phyloP scores from a whole-genome alignment of 2,329 filamentous ascomycete genomes.

The Davidsoniella neocaledoniae region DNA sequence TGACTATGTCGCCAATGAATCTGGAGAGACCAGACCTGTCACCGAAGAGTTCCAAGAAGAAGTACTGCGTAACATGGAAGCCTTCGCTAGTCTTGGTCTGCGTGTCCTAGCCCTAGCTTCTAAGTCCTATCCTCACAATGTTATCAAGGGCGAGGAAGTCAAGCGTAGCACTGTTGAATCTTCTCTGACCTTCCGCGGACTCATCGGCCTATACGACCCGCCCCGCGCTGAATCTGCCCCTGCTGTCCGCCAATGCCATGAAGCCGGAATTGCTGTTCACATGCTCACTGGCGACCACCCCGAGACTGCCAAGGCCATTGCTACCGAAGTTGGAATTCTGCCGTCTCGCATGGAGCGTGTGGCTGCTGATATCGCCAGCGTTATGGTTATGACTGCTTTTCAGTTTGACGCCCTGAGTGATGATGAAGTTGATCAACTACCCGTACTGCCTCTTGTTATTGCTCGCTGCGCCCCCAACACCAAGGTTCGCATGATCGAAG shows the following conservation, averaged over 20 bases:
- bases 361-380: slow-evolving; percentile 33
- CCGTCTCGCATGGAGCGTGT: slow-evolving; percentile 31
- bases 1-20: slow-evolving; percentile 23
- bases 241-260: slow-evolving; percentile 40
- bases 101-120: slow-evolving; percentile 51
- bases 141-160: slow-evolving; percentile 27
- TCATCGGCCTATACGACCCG: slow-evolving; percentile 56
- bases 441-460: slow-evolving; percentile 49
- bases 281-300: slow-evolving; percentile 54
- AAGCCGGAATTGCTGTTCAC: slow-evolving; percentile 47
- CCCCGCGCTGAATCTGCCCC: slow-evolving; percentile 49
- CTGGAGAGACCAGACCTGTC: slow-evolving; percentile 22
- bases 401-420: slow-evolving; percentile 48
- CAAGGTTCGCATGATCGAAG: slow-evolving; percentile 60
- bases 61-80: slow-evolving; percentile 48
- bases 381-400: slow-evolving; percentile 47
- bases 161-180: slow-evolving; percentile 39
- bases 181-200: slow-evolving; percentile 45
- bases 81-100: slow-evolving; percentile 43
- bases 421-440: slow-evolving; percentile 45
- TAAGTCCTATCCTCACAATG: slow-evolving; percentile 21
- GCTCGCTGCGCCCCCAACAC: slow-evolving; percentile 53
- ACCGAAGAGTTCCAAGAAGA: slow-evolving; percentile 34
- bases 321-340: slow-evolving; percentile 43
- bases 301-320: slow-evolving; percentile 45